Evolutionary conservation across 2,329 filamentous ascomycete genomes (phyloP), one percentile per base, ranked within the genome.

Genomic region (Emmonsiellopsis sp.): DNA sequence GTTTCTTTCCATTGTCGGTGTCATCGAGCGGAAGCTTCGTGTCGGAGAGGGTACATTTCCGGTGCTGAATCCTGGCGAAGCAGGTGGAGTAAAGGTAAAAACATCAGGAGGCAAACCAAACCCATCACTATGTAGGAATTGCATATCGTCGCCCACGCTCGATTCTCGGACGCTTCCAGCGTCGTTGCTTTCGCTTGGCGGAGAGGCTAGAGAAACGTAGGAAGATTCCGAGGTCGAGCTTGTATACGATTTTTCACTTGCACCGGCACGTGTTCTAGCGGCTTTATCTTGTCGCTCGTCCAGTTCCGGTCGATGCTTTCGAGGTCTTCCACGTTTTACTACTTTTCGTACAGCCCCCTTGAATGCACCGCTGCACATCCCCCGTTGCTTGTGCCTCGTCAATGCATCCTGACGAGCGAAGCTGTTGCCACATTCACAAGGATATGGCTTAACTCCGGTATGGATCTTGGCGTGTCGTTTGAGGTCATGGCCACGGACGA

Each of bases 381-480:
- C 93, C 42, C 93, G 85, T 70, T 97, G 93, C 52, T 91, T 84
- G 68, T 98, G 93, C 53, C 93, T 83, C 21, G 93, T 97, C 51
- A 98, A 79, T 13, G 93, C 93, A 68, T 98, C 93, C 65, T 97
- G 92, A 53, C 93, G 84, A 36, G 92, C 92, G 68, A 98, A 98
- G 60, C 86, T 89, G 70, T 94, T 94, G 54, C 92, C 90, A 67
- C 93, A 98, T 58, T 89, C 84, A 72, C 93, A 98, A 45, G 88
- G 87, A 68, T 96, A 95, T 4, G 92, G 90, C 75, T 96, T 96
- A 72, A 94, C 86, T 49, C 91, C 91, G 1, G 88, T 95, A 72
- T 98, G 93, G 54, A 97, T 98, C 74, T 97, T 96, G 61, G 91
- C 87, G 67, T 98, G 93, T 56, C 93, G 84, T 77, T 97, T 98